Evolutionary conservation across 2,329 filamentous ascomycete genomes (phyloP).

Genomic region (Colletotrichum salicis): DNA sequence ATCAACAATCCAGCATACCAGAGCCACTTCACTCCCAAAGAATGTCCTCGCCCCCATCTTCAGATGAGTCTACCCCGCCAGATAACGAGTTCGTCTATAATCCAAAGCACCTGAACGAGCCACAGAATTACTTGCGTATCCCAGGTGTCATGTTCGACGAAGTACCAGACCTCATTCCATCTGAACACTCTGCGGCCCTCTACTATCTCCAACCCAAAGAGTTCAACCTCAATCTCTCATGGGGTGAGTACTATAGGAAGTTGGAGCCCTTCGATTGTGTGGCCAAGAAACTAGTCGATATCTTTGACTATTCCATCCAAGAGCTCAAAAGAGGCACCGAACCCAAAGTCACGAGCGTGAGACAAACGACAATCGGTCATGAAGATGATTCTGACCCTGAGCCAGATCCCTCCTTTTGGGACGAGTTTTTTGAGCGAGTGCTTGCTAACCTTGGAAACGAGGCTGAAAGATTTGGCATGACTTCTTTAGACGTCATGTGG

Average conservation of each 20-base stretch:
- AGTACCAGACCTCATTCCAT: slow-evolving; percentile 8
- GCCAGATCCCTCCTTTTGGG: background rate
- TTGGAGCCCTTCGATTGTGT: slow-evolving; percentile 24
- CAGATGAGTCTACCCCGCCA: background rate
- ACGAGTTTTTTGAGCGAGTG: slow-evolving; percentile 8
- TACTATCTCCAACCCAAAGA: slow-evolving; percentile 13
- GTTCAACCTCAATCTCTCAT: slow-evolving; percentile 13
- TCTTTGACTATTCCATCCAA: slow-evolving; percentile 14
- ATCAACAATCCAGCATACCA: background rate
- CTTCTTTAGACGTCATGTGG: slow-evolving; percentile 22
- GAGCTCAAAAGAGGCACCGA: background rate
- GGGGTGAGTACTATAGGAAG: slow-evolving; percentile 17
- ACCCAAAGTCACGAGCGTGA: background rate
- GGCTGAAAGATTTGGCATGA: background rate
- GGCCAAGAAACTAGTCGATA: slow-evolving; percentile 11
- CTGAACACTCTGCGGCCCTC: slow-evolving; percentile 7
- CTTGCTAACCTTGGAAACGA: background rate
- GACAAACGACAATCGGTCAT: background rate
- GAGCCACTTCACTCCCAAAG: background rate
- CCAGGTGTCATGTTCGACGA: slow-evolving; percentile 25
- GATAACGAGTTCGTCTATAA: background rate
- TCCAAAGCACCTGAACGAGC: background rate
- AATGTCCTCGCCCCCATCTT: background rate
- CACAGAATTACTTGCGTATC: slow-evolving; percentile 30
- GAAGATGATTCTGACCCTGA: background rate